Conservation (phyloP, 2,329 filamentous ascomycete genomes). For the Claviceps maximensis region DNA sequence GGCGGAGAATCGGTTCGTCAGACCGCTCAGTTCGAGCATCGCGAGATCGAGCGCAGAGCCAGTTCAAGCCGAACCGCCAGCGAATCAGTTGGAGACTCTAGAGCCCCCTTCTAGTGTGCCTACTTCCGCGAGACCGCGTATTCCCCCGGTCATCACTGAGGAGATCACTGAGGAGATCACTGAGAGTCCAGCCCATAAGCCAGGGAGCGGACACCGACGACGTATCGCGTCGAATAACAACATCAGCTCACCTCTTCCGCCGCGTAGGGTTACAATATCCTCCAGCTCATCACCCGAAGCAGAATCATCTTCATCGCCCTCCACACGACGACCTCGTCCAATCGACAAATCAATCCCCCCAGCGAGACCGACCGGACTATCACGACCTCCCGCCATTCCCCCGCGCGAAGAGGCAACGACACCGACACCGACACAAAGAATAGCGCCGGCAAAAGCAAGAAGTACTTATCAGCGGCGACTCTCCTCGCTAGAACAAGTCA, state of each 20-base stretch:
- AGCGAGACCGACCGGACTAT: neutral
- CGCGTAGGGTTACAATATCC: neutral
- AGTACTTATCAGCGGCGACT: neutral
- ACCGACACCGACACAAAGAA: neutral
- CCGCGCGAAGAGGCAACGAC: neutral
- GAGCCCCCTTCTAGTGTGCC: constrained; percentile 8
- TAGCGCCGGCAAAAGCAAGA: neutral
- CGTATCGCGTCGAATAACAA: constrained; percentile 21
- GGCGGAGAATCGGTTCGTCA: neutral
- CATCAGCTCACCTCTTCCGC: neutral
- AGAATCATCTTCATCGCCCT: constrained; percentile 26
- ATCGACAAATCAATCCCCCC: constrained; percentile 14
- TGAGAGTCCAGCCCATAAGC: constrained; percentile 40
- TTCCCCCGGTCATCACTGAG: constrained; percentile 9
- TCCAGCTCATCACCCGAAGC: constrained; percentile 4
- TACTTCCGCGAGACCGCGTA: constrained; percentile 1
- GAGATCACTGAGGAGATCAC: constrained; percentile 14
- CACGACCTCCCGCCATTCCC: neutral
- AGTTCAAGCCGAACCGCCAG: neutral
- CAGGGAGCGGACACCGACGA: constrained; percentile 40
- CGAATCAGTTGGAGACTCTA: constrained; percentile 1
- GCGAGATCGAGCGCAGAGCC: constrained; percentile 1
- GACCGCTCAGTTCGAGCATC: constrained; percentile 6
- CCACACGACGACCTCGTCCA: constrained; percentile 27
- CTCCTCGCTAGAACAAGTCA: neutral